A percentile compares a stretch with the other conserved stretches of the same genome.
phyloP scores from a whole-genome alignment of 2,329 filamentous ascomycete genomes.

The Alternaria arbusti region DNA sequence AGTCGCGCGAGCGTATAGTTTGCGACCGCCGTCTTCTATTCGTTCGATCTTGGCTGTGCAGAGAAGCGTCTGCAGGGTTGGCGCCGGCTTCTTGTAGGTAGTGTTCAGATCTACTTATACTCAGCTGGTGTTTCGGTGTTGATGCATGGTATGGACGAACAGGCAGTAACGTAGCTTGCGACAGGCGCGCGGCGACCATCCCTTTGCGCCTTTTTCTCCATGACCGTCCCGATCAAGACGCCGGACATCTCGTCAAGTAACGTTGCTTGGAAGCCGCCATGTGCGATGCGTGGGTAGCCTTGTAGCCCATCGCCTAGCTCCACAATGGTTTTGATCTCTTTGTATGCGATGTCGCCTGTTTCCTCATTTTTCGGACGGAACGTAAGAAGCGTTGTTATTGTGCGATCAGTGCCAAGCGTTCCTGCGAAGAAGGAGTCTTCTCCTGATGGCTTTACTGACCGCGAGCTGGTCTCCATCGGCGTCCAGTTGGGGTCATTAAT shows the following conservation, averaged over 20 bases:
- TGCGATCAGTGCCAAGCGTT: constrained; percentile 59
- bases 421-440: constrained; percentile 62
- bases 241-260: constrained; percentile 67
- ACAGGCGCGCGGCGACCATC: constrained; percentile 4
- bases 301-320: constrained; percentile 61
- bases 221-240: constrained; percentile 56
- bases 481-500: constrained; percentile 52
- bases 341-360: constrained; percentile 30
- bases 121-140: constrained; percentile 14
- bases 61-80: constrained; percentile 58
- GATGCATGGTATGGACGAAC: constrained; percentile 25
- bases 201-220: constrained; percentile 26
- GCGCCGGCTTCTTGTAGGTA: constrained; percentile 60
- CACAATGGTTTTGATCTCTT: constrained; percentile 49
- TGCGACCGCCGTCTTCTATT: constrained; percentile 61
- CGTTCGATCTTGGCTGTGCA: constrained; percentile 54
- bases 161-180: constrained; percentile 42
- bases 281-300: constrained; percentile 60
- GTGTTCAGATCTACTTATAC: constrained; percentile 58
- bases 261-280: constrained; percentile 65
- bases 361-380: constrained; percentile 25
- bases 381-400: constrained; percentile 51
- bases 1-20: constrained; percentile 58
- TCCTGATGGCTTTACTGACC: constrained; percentile 34
- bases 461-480: constrained; percentile 46